Evolutionary conservation across 805 yeast species (phyloP), one percentile per base, ranked within the genome.

Genomic region (Barnettozyma vustinii): DNA sequence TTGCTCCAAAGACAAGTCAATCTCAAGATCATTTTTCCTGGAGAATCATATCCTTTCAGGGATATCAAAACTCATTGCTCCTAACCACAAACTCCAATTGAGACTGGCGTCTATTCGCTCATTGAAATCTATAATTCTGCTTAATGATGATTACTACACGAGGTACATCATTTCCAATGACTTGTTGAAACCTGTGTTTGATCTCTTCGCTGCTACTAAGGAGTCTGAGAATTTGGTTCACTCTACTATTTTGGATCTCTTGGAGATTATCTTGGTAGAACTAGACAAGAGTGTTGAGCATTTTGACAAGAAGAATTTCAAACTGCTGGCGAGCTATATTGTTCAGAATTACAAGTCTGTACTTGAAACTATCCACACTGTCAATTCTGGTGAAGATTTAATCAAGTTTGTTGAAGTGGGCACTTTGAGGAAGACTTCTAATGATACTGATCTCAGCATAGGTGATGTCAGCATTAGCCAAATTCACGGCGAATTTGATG

Each of bases 221-320:
- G 65, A 70, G 27, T 65, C 67, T 36, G 81, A 86, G 61, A 85
- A 83, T 59, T 66, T 90, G 51, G 75, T 85, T 3, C 85, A 81
- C 58, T 89, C 97, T 0, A 77, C 91, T 6, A 77, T 92, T 53
- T 70, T 89, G 42, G 90, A 86, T 61, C 70, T 91, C 20, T 68
- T 83, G 32, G 84, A 79, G 56, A 70, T 74, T 19, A 58, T 77
- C 46, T 56, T 67, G 48, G 27, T 48, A 26, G 60, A 62, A 6
- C 37, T 59, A 18, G 62, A 57, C 32, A 60, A 56, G 37, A 44
- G 44, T 10, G 27, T 15, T 19, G 42, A 41, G n/a, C 46, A 49
- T 6, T 49, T 50, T 36, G 48, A 52, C 16, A 39, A 56, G 18
- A 58, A 55, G 35, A 61, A 61, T 43, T 60, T 45, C 49, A 60